Percentiles rank a stretch among this genome's conserved stretches.
phyloP scores from a whole-genome alignment of 2,329 filamentous ascomycete species.

The Dactylella cylindrospora region DNA sequence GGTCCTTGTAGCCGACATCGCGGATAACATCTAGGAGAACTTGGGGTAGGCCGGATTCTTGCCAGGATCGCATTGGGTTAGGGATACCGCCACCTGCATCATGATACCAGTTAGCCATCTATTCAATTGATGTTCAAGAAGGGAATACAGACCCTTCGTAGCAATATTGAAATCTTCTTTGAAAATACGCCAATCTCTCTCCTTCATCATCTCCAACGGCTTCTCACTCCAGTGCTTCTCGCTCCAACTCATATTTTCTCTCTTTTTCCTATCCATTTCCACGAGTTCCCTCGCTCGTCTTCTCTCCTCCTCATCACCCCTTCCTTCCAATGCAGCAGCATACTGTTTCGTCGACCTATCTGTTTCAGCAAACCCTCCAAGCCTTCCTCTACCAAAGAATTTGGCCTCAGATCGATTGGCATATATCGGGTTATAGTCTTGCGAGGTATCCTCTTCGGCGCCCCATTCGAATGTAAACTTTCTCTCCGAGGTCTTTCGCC shows the following conservation, averaged over 20 bases:
- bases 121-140: neutral
- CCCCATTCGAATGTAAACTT: conserved; percentile 99
- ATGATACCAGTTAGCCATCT: conserved; percentile 4
- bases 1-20: conserved; percentile 85
- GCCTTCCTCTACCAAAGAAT: conserved; percentile 68
- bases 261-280: conserved; percentile 78
- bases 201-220: conserved; percentile 86
- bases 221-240: conserved; percentile 98
- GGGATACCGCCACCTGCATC: conserved; percentile 68
- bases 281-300: conserved; percentile 76
- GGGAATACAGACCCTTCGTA: conserved; percentile 68
- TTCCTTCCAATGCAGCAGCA: conserved; percentile 70
- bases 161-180: conserved; percentile 98
- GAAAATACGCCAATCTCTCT: conserved; percentile 98
- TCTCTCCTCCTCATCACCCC: conserved; percentile 73
- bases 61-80: conserved; percentile 94
- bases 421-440: conserved; percentile 79
- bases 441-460: conserved; percentile 85
- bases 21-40: conserved; percentile 78
- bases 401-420: conserved; percentile 66
- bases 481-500: conserved; percentile 85
- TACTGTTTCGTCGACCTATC: conserved; percentile 59
- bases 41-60: conserved; percentile 77
- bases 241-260: conserved; percentile 71
- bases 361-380: conserved; percentile 64